phyloP scores from a whole-genome alignment of 2,329 filamentous ascomycete genomes.

The Pestalotiopsis sp. region DNA sequence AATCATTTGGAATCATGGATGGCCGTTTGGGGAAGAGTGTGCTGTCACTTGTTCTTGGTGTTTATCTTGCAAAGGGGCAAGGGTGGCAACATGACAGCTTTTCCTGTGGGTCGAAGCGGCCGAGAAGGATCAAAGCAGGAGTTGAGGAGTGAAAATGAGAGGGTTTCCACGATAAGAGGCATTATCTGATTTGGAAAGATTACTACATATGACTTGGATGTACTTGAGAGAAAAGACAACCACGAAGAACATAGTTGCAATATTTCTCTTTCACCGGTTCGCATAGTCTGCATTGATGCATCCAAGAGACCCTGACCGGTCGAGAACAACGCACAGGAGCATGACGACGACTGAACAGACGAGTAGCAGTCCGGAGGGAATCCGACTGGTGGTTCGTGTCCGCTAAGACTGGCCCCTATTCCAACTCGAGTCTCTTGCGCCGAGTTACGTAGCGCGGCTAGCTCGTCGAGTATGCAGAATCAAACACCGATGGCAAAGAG shows the following conservation, averaged over 20 bases:
- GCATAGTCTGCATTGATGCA: neutral
- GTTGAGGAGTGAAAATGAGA: neutral
- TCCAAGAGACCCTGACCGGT: neutral
- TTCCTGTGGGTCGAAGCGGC: neutral
- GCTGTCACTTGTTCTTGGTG: neutral
- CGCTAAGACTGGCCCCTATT: neutral
- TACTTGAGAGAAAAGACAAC: neutral
- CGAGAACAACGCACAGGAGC: neutral
- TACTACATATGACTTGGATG: neutral
- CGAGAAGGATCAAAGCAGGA: neutral
- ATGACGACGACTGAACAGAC: neutral
- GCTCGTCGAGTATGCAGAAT: neutral
- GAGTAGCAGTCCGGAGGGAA: neutral
- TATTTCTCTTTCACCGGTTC: neutral
- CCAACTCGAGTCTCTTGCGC: neutral
- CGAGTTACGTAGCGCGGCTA: neutral
- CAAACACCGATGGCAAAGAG: too few relatives aligned
- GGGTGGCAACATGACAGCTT: neutral
- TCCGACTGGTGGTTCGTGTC: neutral
- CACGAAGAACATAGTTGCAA: neutral
- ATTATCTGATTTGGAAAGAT: too few relatives aligned
- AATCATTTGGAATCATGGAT: neutral
- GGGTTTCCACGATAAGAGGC: neutral
- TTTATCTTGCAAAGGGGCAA: neutral
- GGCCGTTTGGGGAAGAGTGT: neutral